Evolutionary conservation across 768 basidiomycete genomes (phyloP), one percentile per base, ranked within the genome.

Genomic region (Boletus rex-veris): DNA sequence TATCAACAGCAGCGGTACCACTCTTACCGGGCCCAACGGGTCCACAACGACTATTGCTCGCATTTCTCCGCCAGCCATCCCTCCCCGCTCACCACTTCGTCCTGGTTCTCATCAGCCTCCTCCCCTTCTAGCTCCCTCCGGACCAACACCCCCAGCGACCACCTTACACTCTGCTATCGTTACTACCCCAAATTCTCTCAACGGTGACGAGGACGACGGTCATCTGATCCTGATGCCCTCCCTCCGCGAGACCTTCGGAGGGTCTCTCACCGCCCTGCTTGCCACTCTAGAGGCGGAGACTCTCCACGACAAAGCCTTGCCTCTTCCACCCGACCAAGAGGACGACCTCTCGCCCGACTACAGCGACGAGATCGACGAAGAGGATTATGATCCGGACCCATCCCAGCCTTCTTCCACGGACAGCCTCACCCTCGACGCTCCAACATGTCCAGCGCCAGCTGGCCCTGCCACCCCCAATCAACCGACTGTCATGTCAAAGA

Each of bases 401-500:
- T 67, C 69, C 49, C 50, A 57, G 28, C 55, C 62, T 11, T 64
- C 64, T 31, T 62, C 69, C 55, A 55, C 64, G 48, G 61, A 64
- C 53, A 59, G 64, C 52, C 54, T 73, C 55, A 42, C 58, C 39
- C 60, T 65, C 52, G 61, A 58, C 28, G 12, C 38, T 1, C 53
- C 58, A 24, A 31, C 54, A 11, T 44, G 28, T 49, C 59, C 58
- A 5, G 18, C 42, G 2, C 31, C 50, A 28, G 18, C 58, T 7
- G 42, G 46, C 14, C 52, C 61, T 37, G 40, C 55, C 36, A 62
- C 66, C 12, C 64, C 72, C n/a, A 63, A 71, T 19, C 74, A 58
- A 53, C 68, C 69, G 44, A 55, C 71, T 21, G 50, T 62, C 55
- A 69, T 83, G 63, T 79, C 85, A 26, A 92, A 92, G 71, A 80